Conservation (phyloP, 2,329 filamentous ascomycete species). For the Fusarium pseudoanthophilum region DNA sequence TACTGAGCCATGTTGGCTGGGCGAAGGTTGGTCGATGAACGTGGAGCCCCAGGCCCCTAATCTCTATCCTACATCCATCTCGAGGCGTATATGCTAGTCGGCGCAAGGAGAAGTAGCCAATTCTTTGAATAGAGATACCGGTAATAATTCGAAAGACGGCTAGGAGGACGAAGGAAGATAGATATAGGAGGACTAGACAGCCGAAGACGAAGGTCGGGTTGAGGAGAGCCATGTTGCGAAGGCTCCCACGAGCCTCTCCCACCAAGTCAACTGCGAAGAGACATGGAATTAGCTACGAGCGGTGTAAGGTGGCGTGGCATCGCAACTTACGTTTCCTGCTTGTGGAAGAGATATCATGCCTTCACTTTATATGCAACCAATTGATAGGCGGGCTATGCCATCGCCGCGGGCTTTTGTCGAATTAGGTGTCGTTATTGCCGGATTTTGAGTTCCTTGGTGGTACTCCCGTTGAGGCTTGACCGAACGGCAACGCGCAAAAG, state of each 20-base stretch:
- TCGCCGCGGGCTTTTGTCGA: constrained; percentile 33
- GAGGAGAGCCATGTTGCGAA: constrained; percentile 68
- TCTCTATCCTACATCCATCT: constrained; percentile 89
- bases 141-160: constrained; percentile 92
- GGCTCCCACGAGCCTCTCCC: constrained; percentile 41
- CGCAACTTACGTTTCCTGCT: constrained; percentile 39
- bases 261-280: constrained; percentile 37
- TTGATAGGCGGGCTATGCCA: constrained; percentile 42
- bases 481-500: background rate
- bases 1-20: constrained; percentile 94
- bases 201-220: constrained; percentile 87
- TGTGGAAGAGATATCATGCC: constrained; percentile 44
- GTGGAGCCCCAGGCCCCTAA: constrained; percentile 87
- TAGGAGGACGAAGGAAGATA: constrained; percentile 92
- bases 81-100: constrained; percentile 89
- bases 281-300: constrained; percentile 37
- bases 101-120: constrained; percentile 91
- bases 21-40: constrained; percentile 95
- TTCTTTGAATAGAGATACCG: constrained; percentile 92
- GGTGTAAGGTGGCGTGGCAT: constrained; percentile 42
- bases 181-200: constrained; percentile 84
- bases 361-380: constrained; percentile 37
- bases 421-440: constrained; percentile 33
- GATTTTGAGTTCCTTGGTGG: constrained; percentile 34
- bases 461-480: constrained; percentile 17